A percentile compares a stretch with the other conserved stretches of the same genome.
Evolutionary conservation across 139 green algal species (phyloP).

Genomic region (Edaphochlamys debaryana): DNA sequence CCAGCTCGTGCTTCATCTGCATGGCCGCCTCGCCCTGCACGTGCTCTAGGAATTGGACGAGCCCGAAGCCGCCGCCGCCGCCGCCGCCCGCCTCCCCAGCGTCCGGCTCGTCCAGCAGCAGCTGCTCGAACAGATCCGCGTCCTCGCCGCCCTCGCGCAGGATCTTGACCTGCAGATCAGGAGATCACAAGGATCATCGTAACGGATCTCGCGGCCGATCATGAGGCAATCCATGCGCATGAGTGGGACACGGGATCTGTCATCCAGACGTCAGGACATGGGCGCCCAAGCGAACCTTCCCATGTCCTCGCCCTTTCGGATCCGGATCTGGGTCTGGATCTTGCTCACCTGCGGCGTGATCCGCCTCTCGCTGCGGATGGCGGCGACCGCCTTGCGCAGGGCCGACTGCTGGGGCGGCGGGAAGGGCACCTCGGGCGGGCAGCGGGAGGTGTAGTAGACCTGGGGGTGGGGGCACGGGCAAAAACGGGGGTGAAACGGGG

Average conservation of each 20-base stretch:
- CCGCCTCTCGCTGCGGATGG: conserved; percentile 64
- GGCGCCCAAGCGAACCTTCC: no score
- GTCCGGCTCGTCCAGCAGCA: conserved; percentile 82
- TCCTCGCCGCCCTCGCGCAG: conserved; percentile 70
- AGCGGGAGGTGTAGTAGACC: conserved; percentile 65
- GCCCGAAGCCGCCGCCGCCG: conserved; percentile 34
- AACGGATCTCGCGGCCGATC: no score
- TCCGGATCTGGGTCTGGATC: no score
- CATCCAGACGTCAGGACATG: no score
- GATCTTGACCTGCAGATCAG: conserved; percentile 60
- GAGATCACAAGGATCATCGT: no score
- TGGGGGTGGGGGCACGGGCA: neutral
- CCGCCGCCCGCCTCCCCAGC: neutral
- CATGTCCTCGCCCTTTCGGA: no score
- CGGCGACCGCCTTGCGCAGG: conserved; percentile 40
- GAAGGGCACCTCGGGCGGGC: conserved; percentile 65
- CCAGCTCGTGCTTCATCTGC: conserved; percentile 50
- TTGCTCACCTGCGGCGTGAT: conserved; percentile 74
- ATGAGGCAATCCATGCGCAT: no score
- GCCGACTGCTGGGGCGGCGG: conserved; percentile 72
- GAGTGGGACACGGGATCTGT: no score
- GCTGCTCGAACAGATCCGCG: conserved; percentile 64
- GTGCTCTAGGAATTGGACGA: conserved; percentile 67
- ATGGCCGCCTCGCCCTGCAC: conserved; percentile 51
- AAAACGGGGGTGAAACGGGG: neutral